Base-by-base conservation (phyloP, 139 green algal genomes). In the Chlorella sp. region DNA sequence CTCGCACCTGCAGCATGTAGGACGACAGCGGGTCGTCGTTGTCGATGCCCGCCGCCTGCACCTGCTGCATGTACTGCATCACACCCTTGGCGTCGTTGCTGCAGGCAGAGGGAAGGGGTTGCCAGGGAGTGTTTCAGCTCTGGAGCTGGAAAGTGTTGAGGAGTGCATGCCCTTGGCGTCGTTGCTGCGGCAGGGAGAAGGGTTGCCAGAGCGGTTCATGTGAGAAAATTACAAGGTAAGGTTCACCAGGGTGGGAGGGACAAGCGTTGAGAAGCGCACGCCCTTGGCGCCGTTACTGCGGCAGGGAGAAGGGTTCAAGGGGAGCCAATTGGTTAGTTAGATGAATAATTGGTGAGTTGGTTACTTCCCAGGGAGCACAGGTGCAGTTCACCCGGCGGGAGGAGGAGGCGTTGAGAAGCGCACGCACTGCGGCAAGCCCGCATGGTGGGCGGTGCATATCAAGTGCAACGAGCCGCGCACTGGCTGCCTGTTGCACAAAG, bases 1-100 rank as follows among this genome's bases (percentile, higher is more conserved):
- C 11, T 74, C 91, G 81, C 51, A 94, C 94, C 89, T 99, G 95
- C 86, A 97, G 90, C 93, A 98, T 96, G 90, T 98, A 98, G 40
- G 78, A 87, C 16, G 72, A n/a, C 11, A 88, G 79, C 1, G 87
- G 87, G 88, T 96, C 92, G 85, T 95, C 93, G 6, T 88, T 26
- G 41, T 96, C 93, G 68, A 96, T 85, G 46, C 91, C 88, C 16
- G 83, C 76, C 30, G 76, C 81, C 86, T 97, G 91, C 82, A 99
- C 92, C 80, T 88, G 75, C 89, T 95, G 88, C 85, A 99, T 94
- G 84, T 98, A 92, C 41, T 92, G 77, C 96, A 99, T 98, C 38
- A 99, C 91, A 19, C 88, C 89, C 38, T 91, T 88, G 6, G 97
- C 97, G 85, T 99, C 96, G 0, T 78, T 60, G 11, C 94, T 84